These are phyloP conservation scores for Aspergillus nanangensis DNA, from an alignment of 495 filamentous ascomycete species.

Conservation along the genomic window DNA sequence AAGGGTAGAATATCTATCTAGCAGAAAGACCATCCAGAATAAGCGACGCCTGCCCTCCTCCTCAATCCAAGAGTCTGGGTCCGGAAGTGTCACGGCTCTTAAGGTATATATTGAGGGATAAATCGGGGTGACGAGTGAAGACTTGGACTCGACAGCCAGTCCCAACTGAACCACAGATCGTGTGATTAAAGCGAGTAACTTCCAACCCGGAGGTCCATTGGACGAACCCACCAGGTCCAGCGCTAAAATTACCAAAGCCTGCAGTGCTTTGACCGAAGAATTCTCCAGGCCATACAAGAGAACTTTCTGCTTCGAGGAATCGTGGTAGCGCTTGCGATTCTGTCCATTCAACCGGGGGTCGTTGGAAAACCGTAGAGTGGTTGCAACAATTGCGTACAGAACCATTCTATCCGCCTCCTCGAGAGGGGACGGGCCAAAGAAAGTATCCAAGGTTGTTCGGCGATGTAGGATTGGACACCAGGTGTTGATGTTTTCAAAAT, in stretches of 20 bases:
- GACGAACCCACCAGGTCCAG: conserved; percentile 74
- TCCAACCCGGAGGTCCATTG: conserved; percentile 85
- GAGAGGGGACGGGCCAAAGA: conserved; percentile 72
- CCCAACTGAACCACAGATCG: conserved; percentile 82
- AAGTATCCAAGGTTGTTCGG: conserved; percentile 68
- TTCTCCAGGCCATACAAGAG: conserved; percentile 81
- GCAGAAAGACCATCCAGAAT: conserved; percentile 90
- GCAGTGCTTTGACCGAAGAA: conserved; percentile 79
- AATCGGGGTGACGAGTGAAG: conserved; percentile 66
- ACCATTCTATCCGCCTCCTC: conserved; percentile 79
- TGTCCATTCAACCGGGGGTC: conserved; percentile 68
- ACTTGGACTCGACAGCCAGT: conserved; percentile 73
- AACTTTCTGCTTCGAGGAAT: conserved; percentile 78
- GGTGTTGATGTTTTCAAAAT: conserved; percentile 87
- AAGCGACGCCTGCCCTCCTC: conserved; percentile 77
- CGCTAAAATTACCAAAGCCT: conserved; percentile 78
- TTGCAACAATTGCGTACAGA: conserved; percentile 81
- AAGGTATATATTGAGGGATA: conserved; percentile 81
- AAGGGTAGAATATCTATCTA: conserved; percentile 84
- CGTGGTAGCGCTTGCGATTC: conserved; percentile 66
- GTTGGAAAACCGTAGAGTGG: conserved; percentile 75
- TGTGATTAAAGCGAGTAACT: conserved; percentile 80
- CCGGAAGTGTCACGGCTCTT: conserved; percentile 74
- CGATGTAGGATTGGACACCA: conserved; percentile 89
- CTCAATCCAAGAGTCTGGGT: conserved; percentile 80